phyloP scores from a whole-genome alignment of 129 eudicot genomes.

The Artemisia annua region DNA sequence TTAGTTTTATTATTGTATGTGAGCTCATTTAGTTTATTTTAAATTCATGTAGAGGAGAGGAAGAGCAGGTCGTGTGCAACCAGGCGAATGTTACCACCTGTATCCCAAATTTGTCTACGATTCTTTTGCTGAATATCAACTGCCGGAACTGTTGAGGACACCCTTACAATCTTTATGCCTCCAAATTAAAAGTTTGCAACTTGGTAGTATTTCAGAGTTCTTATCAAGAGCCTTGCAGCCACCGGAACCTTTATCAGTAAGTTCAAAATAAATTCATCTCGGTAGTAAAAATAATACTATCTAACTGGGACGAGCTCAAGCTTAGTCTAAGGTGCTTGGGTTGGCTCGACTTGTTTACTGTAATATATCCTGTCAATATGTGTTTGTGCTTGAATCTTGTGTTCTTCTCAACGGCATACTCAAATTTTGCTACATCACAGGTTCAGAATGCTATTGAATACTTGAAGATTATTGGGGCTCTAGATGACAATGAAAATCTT shows the following conservation, averaged over 20 bases:
- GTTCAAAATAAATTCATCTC: constrained; percentile 22
- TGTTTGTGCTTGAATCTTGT: constrained; percentile 10
- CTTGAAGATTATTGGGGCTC: constrained; percentile 88
- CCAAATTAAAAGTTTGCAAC: constrained; percentile 86
- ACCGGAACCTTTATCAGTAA: constrained; percentile 92
- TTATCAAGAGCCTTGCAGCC: constrained; percentile 88
- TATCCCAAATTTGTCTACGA: constrained; percentile 86
- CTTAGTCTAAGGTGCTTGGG: too few relatives aligned
- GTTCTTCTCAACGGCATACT: not conserved
- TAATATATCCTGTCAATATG: not conserved
- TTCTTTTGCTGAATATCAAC: constrained; percentile 85
- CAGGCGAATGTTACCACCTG: constrained; percentile 93
- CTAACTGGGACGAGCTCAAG: too few relatives aligned
- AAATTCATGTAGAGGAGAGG: constrained; percentile 73
- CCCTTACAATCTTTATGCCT: constrained; percentile 93
- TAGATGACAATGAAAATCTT: constrained; percentile 89
- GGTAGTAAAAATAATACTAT: not conserved
- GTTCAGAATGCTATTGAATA: constrained; percentile 90
- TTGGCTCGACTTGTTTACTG: too few relatives aligned
- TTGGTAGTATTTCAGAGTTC: constrained; percentile 90
- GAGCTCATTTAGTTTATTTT: constrained; percentile 14
- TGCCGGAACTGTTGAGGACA: constrained; percentile 94
- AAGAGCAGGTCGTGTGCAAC: constrained; percentile 98
- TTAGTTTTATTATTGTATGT: not conserved
- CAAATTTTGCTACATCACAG: constrained; percentile 38